Evolutionary conservation across 495 filamentous ascomycete genomes (phyloP).

Genomic region (Lophiotrema nucula): DNA sequence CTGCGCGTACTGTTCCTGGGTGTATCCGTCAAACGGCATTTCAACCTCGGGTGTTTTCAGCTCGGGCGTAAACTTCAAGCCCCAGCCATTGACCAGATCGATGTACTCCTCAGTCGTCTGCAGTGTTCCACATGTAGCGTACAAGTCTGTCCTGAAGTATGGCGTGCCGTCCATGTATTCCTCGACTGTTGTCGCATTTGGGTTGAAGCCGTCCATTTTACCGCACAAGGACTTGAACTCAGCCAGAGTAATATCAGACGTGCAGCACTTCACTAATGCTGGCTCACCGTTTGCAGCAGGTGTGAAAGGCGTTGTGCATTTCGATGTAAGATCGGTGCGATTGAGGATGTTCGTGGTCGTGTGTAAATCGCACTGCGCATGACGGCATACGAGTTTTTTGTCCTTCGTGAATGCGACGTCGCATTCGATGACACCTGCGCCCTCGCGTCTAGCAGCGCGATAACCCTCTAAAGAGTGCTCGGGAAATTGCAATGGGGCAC

Average conservation of each 20-base stretch:
- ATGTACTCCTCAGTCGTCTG: conserved; percentile 56
- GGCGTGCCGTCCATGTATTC: conserved; percentile 56
- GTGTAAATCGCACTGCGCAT: conserved; percentile 63
- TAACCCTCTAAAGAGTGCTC: conserved; percentile 56
- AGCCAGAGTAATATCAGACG: conserved; percentile 58
- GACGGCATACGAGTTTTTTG: conserved; percentile 60
- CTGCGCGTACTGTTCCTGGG: conserved; percentile 56
- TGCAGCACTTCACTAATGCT: conserved; percentile 60
- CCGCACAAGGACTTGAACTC: conserved; percentile 61
- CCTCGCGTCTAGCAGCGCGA: conserved; percentile 56
- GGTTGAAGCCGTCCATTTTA: conserved; percentile 61
- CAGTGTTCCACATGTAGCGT: conserved; percentile 55
- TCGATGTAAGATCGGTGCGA: conserved; percentile 54
- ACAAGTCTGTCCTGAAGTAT: conserved; percentile 57
- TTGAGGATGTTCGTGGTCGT: conserved; percentile 63
- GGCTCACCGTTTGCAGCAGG: conserved; percentile 42
- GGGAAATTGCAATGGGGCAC: conserved; percentile 60
- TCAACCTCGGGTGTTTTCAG: conserved; percentile 57
- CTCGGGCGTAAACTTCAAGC: conserved; percentile 59
- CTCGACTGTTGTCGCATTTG: conserved; percentile 51
- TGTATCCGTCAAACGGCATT: conserved; percentile 65
- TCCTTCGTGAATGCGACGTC: conserved; percentile 64
- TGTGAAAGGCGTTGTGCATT: conserved; percentile 60
- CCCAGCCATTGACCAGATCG: conserved; percentile 50
- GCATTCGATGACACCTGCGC: conserved; percentile 64